A percentile compares a stretch with the other conserved stretches of the same genome.
These are phyloP conservation scores for Pythium utonaiense DNA, from an alignment of 352 stramenopile genomes.

Conservation along the genomic window DNA sequence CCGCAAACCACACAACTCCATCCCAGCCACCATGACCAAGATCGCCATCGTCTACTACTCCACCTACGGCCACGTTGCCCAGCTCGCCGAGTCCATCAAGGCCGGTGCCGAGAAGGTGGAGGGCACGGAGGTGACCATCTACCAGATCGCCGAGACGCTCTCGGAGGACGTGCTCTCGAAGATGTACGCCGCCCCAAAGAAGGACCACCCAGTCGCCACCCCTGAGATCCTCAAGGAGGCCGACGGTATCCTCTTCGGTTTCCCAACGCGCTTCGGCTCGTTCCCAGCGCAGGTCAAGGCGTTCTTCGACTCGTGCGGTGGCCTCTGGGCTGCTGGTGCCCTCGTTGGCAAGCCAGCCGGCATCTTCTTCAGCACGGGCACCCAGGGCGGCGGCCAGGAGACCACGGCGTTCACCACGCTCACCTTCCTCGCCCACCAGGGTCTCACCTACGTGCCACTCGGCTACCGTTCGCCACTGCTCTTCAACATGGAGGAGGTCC, in stretches of 20 bases:
- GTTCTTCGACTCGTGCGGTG: conserved; percentile 86
- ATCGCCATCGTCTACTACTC: conserved; percentile 77
- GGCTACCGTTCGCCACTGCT: conserved; percentile 61
- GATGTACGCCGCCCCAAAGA: conserved; percentile 68
- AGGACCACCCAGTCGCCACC: conserved; percentile 50
- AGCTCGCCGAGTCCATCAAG: conserved; percentile 57
- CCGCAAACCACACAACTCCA: conserved; percentile 11
- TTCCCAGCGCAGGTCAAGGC: conserved; percentile 86
- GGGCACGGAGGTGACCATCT: conserved; percentile 49
- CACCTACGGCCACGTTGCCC: conserved; percentile 73
- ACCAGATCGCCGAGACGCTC: conserved; percentile 71
- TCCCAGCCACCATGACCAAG: conserved; percentile 35
- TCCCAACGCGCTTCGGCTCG: conserved; percentile 82
- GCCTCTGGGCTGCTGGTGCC: conserved; percentile 76
- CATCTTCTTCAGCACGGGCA: conserved; percentile 86
- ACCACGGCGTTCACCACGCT: conserved; percentile 80
- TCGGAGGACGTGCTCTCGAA: conserved; percentile 59
- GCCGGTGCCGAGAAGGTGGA: conserved; percentile 53
- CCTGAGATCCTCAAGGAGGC: conserved; percentile 46
- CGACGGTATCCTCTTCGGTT: conserved; percentile 84
- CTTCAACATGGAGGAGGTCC: conserved; percentile 78
- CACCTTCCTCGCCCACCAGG: conserved; percentile 88
- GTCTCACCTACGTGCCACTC: conserved; percentile 90
- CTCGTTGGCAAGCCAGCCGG: conserved; percentile 86
- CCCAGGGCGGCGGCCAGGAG: conserved; percentile 84